Base-by-base conservation (phyloP, 1,284 basidiomycete species). In the Ustilago lituana region DNA sequence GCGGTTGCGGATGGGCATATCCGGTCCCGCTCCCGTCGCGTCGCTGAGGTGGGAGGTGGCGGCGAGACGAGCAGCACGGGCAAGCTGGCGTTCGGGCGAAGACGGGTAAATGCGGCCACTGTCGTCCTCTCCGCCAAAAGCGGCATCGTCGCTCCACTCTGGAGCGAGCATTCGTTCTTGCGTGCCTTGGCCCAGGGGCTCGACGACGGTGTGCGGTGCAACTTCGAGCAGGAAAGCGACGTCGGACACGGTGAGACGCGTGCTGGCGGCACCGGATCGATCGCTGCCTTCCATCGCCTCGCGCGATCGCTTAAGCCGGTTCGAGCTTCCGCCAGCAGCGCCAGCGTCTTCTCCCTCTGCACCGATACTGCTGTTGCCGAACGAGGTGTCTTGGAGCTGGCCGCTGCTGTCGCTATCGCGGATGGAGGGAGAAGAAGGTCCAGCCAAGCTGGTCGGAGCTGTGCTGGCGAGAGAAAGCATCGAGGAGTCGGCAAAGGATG, bases 131-230 rank as follows among this genome's bases (percentile, higher is more conserved):
- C 14, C 58, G 11, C 36, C 55, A 15, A 47, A 29, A 4, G 40
- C 20, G 2, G 24, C 22, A 8, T 71, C 64, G 26, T 74, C 67
- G 14, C 50, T 51, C 58, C 59, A 70, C 14, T 79, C 80, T 2
- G 80, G 72, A 4, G 66, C 72, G 2, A 81, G 58, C 37, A 81
- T 56, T 2, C 78, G 66, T 48, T 79, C 79, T 19, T 71, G 61
- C n/a, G 78, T 62, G 7, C 78, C 74, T 36, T 76, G 70, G 4
- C 80, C 80, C 37, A 81, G 60, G 2, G 80, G 78, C 52, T 82
- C 79, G 20, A 82, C 75, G 19, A 80, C 65, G 0, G 73, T 67
- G 35, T 77, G 74, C 17, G 80, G 80, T 0, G 75, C 65, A 4
- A 80, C 53, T 29, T 75, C 69, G 26, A 82, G 55, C 15, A 79